Base-by-base conservation (phyloP, 192 early-diverging fungal species). In the Rhizophlyctis rosea region DNA sequence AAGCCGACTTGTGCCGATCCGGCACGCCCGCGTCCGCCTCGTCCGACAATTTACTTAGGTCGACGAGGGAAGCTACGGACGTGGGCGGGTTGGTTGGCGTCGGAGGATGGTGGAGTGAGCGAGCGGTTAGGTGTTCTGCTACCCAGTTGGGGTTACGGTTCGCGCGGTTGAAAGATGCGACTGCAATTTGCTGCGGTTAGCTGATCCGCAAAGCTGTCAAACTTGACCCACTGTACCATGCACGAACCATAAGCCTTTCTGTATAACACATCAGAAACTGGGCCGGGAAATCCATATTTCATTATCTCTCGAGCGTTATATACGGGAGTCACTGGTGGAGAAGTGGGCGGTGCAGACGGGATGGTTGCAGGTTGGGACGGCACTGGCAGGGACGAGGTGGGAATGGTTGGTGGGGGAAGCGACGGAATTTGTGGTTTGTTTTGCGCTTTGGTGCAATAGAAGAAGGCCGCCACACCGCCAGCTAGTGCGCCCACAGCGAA, bases 131-230 rank as follows among this genome's bases (percentile, higher is more conserved):
- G 63, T 89, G 86, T 68, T 89, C 87, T 49, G 83, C 84, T 27
- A 80, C 86, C 90, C 87, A 92, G 74, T 83, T 83, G 7, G 90
- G 87, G 65, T 89, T 89, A 36, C 86, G 79, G 50, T 84, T 72
- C 25, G 78, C 76, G 31, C 90, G 84, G 77, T 92, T 94, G 71
- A 82, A 94, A 0, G 87, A 89, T 3, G 78, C 76, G 2, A 86
- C 65, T 68, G 47, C 3, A 57, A 5, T 25, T 11, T 25, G 2
- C 27, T 28, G 24, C 35, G 32, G 11, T 35, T 47, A 21, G 32
- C 29, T 23, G 2, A 18, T 2, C 31, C 14, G 11, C 54, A 13
- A 11, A 13, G 11, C 34, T 7, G 14, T 11, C 28, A 0, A 28
- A 14, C 24, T 11, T 11, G 28, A 0, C 11, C 32, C 39, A 1